Evolutionary conservation across 371 early-diverging fungal genomes (phyloP), one percentile per base, ranked within the genome.

Genomic region (Saksenaea oblongispora): DNA sequence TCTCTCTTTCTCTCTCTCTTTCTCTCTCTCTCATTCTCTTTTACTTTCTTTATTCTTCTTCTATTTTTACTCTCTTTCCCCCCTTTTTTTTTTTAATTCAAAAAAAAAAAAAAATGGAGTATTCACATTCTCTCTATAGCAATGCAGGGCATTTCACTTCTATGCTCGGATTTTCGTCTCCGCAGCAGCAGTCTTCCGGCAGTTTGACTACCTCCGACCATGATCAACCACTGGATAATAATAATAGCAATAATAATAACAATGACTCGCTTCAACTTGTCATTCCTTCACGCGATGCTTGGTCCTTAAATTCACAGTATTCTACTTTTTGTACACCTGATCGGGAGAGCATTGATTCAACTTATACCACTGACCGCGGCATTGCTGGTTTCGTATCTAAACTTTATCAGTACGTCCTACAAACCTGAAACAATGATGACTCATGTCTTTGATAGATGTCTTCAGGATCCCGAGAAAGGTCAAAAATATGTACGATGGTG

Each of bases 321-420:
- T 22, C 51, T 47, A 47, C 51, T 22, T 26, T 47, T 22, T 22
- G 51, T 47, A 22, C 51, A 9, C 51, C 51, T 47, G 51, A 47
- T 22, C 51, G 51, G 11, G 51, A 47, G 51, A 22, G 51, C 22
- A 22, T 47, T n/a, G 51, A 47, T 11, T 47, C 51, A 8, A 47
- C n/a, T 22, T 47, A 47, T 47, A 47, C 51, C 10, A 22, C 75
- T 11, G 78, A 78, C 54, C 74, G 80, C 34, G 80, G 76, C 27
- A 74, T 80, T 66, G 80, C 80, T 27, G 77, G 77, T 34, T 80
- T 80, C 60, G 81, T 80, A 31, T 75, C 81, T 18, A 80, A 80
- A 65, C 67, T 80, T 14, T 80, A 80, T 55, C 76, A 77, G 78
- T 80, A 75, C 56, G 71, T 31, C 18, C 28, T 42, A 26, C 53